phyloP scores from a whole-genome alignment of 495 filamentous ascomycete genomes.

The Tricharina praecox region DNA sequence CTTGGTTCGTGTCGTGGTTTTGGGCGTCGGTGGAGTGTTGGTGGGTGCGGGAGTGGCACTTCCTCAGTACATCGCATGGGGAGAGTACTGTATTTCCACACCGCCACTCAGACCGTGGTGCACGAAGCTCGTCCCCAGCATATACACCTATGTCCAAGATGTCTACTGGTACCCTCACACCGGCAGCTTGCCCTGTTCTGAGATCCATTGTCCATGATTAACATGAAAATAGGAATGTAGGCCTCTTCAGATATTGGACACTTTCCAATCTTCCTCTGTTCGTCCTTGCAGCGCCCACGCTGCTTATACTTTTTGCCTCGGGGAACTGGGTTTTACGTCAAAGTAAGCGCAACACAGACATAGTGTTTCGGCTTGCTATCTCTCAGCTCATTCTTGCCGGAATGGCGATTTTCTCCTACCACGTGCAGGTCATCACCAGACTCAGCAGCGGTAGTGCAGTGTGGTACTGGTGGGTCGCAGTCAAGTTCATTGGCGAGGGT shows the following conservation, averaged over 20 bases:
- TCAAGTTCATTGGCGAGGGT: slow-evolving; percentile 26
- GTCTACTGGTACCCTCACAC: slow-evolving; percentile 60
- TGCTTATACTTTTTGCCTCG: slow-evolving; percentile 49
- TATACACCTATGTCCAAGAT: slow-evolving; percentile 76
- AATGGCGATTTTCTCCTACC: slow-evolving; percentile 59
- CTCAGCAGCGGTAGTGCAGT: slow-evolving; percentile 77
- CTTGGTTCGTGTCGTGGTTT: slow-evolving; percentile 34
- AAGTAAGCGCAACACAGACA: background rate
- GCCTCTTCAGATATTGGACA: slow-evolving; percentile 83
- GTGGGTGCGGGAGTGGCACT: slow-evolving; percentile 47
- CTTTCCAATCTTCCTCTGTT: slow-evolving; percentile 76
- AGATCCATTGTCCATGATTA: slow-evolving; percentile 12
- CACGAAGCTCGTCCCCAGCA: slow-evolving; percentile 48
- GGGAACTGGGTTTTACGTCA: slow-evolving; percentile 30
- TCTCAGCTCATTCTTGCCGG: slow-evolving; percentile 55
- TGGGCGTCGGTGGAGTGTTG: slow-evolving; percentile 47
- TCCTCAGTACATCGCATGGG: slow-evolving; percentile 65
- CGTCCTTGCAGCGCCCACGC: slow-evolving; percentile 60
- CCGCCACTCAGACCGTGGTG: slow-evolving; percentile 61
- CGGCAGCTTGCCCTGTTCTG: slow-evolving; percentile 1
- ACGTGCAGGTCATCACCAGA: slow-evolving; percentile 84
- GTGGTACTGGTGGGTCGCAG: slow-evolving; percentile 71
- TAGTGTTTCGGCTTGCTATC: slow-evolving; percentile 38
- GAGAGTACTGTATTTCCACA: slow-evolving; percentile 43
- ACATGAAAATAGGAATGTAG: slow-evolving; percentile 47